Conservation (phyloP, 805 yeast species). For the Saccharomycopsis fermentans region DNA sequence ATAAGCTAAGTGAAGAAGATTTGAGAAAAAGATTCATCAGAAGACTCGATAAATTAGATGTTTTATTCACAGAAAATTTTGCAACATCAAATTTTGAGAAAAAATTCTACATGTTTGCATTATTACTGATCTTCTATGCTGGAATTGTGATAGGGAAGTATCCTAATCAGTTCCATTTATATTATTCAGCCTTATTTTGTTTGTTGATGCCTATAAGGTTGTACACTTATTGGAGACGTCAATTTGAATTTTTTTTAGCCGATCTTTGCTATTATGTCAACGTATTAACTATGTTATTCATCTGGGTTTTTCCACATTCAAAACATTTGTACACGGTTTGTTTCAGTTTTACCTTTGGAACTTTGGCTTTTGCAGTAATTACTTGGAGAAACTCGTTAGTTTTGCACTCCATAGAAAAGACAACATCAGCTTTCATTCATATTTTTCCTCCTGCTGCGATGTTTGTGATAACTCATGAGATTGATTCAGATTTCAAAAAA, state of each 20-base stretch:
- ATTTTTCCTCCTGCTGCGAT: slow-evolving; percentile 81
- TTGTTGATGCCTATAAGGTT: slow-evolving; percentile 76
- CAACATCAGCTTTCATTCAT: slow-evolving; percentile 85
- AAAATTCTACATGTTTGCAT: slow-evolving; percentile 64
- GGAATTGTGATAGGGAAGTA: slow-evolving; percentile 71
- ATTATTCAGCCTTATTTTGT: slow-evolving; percentile 52
- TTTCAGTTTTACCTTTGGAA: slow-evolving; percentile 81
- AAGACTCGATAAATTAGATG: slow-evolving; percentile 31
- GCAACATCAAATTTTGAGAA: slow-evolving; percentile 57
- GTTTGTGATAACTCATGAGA: slow-evolving; percentile 76
- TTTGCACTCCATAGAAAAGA: slow-evolving; percentile 83
- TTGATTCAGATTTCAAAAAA: slow-evolving; percentile 39
- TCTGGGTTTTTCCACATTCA: slow-evolving; percentile 79
- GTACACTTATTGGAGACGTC: slow-evolving; percentile 68
- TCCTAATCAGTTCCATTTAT: slow-evolving; percentile 68
- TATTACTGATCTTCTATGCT: slow-evolving; percentile 53
- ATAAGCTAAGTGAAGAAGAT: slow-evolving; percentile 19
- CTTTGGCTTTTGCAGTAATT: slow-evolving; percentile 84
- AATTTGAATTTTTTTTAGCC: slow-evolving; percentile 80
- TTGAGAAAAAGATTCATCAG: slow-evolving; percentile 22
- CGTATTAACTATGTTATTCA: slow-evolving; percentile 49
- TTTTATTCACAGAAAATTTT: slow-evolving; percentile 28
- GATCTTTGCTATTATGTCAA: slow-evolving; percentile 92
- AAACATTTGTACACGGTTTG: slow-evolving; percentile 67
- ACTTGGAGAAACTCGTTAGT: slow-evolving; percentile 95